Conservation (phyloP, 345 rosid species). For the Brassica nigra region DNA sequence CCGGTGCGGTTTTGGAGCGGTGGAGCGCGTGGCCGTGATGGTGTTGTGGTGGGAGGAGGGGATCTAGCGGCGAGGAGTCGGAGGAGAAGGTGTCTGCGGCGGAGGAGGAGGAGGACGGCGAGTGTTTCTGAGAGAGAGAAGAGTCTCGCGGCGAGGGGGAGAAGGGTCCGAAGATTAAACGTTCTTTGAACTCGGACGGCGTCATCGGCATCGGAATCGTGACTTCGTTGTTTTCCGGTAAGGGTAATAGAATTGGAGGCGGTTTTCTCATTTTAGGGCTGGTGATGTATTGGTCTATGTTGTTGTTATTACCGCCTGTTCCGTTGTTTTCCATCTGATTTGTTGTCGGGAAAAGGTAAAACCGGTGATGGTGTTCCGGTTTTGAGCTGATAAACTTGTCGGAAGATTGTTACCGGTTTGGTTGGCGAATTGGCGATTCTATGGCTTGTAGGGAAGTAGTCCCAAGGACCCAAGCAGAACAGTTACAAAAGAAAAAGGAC, state of each 20-base stretch:
- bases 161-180: conserved; percentile 77
- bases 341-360: conserved; percentile 18
- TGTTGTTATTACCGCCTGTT: conserved; percentile 34
- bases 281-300: conserved; percentile 48
- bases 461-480: too few species aligned
- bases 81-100: conserved; percentile 27
- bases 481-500: too few species aligned
- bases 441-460: too few species aligned
- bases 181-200: conserved; percentile 79
- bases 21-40: conserved; percentile 53
- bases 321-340: conserved; percentile 14
- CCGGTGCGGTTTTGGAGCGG: conserved; percentile 90
- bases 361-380: not conserved
- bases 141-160: conserved; percentile 46
- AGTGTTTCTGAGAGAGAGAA: conserved; percentile 49
- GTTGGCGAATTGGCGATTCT: too few species aligned
- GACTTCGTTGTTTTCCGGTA: conserved; percentile 71
- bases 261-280: conserved; percentile 49
- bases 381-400: not conserved
- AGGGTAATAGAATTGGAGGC: conserved; percentile 51
- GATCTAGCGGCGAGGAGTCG: conserved; percentile 30
- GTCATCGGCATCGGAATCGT: conserved; percentile 57
- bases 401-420: not conserved
- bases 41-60: conserved; percentile 27
- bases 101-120: conserved; percentile 35